Evolutionary conservation across 371 early-diverging fungal genomes (phyloP), one percentile per base, ranked within the genome.

Genomic region (Polyrhizophydium stewartii): DNA sequence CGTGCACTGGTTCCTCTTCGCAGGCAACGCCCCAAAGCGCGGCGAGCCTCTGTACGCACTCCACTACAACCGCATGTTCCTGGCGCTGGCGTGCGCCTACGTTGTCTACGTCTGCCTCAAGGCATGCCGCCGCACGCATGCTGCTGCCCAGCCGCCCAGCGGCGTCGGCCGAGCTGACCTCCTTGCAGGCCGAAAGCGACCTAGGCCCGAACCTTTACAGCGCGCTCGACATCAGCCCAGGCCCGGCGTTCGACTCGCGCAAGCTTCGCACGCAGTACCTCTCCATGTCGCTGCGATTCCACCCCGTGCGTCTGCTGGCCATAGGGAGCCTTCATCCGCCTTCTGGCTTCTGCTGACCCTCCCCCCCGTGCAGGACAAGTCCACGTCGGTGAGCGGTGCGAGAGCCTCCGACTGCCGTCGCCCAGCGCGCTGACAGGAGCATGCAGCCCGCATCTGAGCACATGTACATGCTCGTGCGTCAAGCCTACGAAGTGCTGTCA

Each of bases 401-500:
- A 64, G 21, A 37, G 31, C 21, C 19, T 62, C 21, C 49, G 24
- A 33, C 16, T 27, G 16, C 41, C 33, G 33, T 10, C 60, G 22
- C n/a, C 38, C 13, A 19, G n/a, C 37, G 2, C 17, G 24, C 19
- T 24, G 21, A 47, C 43, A 58, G 16, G 17, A 21, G 19, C 17
- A 16, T 56, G 41, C 41, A 1, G 38, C 35, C 16, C 52, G 38
- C 19, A 25, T 32, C 63, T 55, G 22, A 46, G 19, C 12, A 58
- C 10, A 21, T 66, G 21, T 88, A 84, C 63, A 71, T 87, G 43
- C 59, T 59, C 28, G 75, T 89, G 32, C 75, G 84, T 7, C 69
- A 73, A 13, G 88, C 87, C 12, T 87, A 87, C 61, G 85, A 85
- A 30, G 71, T 82, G 9, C 69, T 90, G 47, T 83, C 76, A 40